Evolutionary conservation across 805 yeast genomes (phyloP).

Genomic region (Lipomyces yamanashiensis): DNA sequence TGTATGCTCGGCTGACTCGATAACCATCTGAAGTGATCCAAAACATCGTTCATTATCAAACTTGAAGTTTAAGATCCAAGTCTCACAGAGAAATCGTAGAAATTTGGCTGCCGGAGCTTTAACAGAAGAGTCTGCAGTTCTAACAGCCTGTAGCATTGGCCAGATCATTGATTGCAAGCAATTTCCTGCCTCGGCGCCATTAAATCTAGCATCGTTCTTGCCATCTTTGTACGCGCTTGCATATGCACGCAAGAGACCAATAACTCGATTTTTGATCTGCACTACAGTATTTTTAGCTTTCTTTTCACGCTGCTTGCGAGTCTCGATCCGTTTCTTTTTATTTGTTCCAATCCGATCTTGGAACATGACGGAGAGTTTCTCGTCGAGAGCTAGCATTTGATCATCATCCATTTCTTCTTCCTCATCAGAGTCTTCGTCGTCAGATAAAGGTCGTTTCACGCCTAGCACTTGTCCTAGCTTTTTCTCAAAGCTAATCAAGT

Average conservation of each 20-base stretch:
- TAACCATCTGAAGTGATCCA: background rate
- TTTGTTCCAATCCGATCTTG: slow-evolving; percentile 21
- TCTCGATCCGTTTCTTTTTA: slow-evolving; percentile 9
- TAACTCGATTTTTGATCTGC: slow-evolving; percentile 6
- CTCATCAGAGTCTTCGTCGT: slow-evolving; percentile 13
- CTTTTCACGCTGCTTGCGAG: slow-evolving; percentile 21
- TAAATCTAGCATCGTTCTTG: background rate
- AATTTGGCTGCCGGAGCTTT: background rate
- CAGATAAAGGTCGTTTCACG: slow-evolving; percentile 15
- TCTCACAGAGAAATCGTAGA: background rate
- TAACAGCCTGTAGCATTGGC: slow-evolving; percentile 17
- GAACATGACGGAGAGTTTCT: slow-evolving; percentile 24
- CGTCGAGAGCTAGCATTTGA: slow-evolving; percentile 34
- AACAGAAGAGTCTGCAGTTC: background rate
- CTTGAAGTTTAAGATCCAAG: background rate
- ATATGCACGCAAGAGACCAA: background rate
- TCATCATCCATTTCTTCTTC: slow-evolving; percentile 35
- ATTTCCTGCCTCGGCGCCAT: slow-evolving; percentile 1
- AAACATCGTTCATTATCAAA: background rate
- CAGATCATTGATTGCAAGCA: slow-evolving; percentile 2
- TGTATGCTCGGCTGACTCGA: slow-evolving; percentile 14
- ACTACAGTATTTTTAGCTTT: slow-evolving; percentile 9
- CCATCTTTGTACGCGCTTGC: background rate
- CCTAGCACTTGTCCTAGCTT: slow-evolving; percentile 28
- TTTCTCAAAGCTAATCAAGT: slow-evolving; percentile 19